These are phyloP conservation scores for Fusarium poae DNA, from an alignment of 2,329 filamentous ascomycete genomes.

Conservation along the genomic window DNA sequence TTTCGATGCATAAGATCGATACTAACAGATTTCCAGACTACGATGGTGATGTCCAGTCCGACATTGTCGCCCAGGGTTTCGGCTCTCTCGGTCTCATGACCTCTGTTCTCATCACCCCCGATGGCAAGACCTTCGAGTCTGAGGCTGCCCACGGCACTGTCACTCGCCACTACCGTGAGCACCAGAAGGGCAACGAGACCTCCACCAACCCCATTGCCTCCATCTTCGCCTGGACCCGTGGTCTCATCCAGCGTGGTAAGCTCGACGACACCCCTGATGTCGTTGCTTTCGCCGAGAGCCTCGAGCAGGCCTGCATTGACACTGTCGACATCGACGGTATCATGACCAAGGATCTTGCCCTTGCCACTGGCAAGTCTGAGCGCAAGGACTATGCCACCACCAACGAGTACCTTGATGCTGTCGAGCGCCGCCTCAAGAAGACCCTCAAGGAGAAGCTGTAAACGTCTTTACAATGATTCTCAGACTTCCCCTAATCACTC, in stretches of 20 bases:
- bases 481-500: slow-evolving; percentile 9
- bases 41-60: slow-evolving; percentile 98
- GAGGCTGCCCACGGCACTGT: slow-evolving; percentile 99
- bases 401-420: slow-evolving; percentile 89
- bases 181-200: slow-evolving; percentile 97
- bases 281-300: slow-evolving; percentile 87
- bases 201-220: slow-evolving; percentile 99
- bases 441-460: slow-evolving; percentile 83
- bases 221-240: slow-evolving; percentile 99
- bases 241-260: slow-evolving; percentile 91
- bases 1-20: slow-evolving; percentile 4
- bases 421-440: slow-evolving; percentile 88
- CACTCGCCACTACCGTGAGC: slow-evolving; percentile 97
- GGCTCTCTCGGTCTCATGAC: slow-evolving; percentile 99
- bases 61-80: slow-evolving; percentile 98
- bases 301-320: slow-evolving; percentile 94
- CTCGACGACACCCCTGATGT: slow-evolving; percentile 94
- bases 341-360: slow-evolving; percentile 99
- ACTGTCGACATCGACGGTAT: slow-evolving; percentile 93
- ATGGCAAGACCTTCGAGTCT: slow-evolving; percentile 96
- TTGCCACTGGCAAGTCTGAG: slow-evolving; percentile 89
- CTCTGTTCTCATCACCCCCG: slow-evolving; percentile 94
- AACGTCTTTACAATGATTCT: slow-evolving; percentile 34
- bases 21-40: slow-evolving; percentile 74
- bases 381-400: slow-evolving; percentile 92